phyloP scores from a whole-genome alignment of 495 filamentous ascomycete species.

The Aspergillus conjunctus region DNA sequence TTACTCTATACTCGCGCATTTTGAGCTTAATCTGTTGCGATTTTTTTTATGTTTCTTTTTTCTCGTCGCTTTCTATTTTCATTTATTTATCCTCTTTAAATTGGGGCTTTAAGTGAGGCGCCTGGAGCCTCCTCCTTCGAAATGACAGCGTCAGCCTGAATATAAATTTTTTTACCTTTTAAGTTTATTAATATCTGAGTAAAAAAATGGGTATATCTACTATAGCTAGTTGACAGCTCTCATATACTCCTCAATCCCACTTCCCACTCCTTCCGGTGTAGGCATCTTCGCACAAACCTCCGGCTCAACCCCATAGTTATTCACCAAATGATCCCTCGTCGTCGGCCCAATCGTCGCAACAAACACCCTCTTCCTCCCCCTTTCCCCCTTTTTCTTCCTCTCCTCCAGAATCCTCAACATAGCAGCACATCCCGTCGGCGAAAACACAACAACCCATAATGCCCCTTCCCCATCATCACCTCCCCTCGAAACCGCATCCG shows the following conservation, averaged over 20 bases:
- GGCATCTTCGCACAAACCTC: conserved; percentile 83
- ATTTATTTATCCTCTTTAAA: neutral
- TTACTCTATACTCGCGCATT: conserved; percentile 21
- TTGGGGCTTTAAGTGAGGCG: neutral
- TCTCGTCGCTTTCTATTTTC: conserved; percentile 8
- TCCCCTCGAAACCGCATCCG: conserved; percentile 31
- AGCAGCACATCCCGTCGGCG: conserved; percentile 81
- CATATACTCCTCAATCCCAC: conserved; percentile 64
- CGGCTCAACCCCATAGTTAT: conserved; percentile 68
- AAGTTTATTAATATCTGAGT: neutral
- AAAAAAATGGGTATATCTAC: conserved; percentile 5
- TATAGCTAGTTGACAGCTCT: neutral
- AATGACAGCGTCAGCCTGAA: conserved; percentile 3
- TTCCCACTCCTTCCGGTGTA: conserved; percentile 78
- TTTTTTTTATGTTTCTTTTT: conserved; percentile 6
- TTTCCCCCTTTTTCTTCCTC: conserved; percentile 1
- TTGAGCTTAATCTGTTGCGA: conserved; percentile 20
- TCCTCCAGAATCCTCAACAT: conserved; percentile 68
- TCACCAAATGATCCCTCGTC: conserved; percentile 72
- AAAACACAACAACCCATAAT: conserved; percentile 92
- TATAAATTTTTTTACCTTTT: neutral
- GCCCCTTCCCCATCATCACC: conserved; percentile 26
- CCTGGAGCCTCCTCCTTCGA: neutral
- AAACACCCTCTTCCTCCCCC: conserved; percentile 43
- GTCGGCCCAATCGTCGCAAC: conserved; percentile 94